Evolutionary conservation across 352 stramenopile species (phyloP).

Genomic region (Detonula confervacea): DNA sequence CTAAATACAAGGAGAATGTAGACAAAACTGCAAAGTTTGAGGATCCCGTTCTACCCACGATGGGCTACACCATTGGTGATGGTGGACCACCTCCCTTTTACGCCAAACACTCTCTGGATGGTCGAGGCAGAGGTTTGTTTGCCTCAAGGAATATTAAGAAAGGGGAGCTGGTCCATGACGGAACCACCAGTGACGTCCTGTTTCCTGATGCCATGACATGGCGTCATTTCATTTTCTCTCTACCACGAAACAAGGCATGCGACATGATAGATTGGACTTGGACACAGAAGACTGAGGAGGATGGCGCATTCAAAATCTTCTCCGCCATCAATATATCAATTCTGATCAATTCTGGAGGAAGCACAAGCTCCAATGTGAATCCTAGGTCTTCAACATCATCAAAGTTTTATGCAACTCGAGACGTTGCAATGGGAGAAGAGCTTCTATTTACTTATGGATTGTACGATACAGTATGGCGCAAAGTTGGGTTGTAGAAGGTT

Average conservation of each 20-base stretch:
- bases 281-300: slow-evolving; percentile 16
- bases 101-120: neutral
- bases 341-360: slow-evolving; percentile 25
- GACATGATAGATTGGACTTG: slow-evolving; percentile 35
- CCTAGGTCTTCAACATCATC: neutral
- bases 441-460: slow-evolving; percentile 31
- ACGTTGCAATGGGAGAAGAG: slow-evolving; percentile 36
- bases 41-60: slow-evolving; percentile 24
- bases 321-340: slow-evolving; percentile 19
- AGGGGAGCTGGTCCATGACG: slow-evolving; percentile 46
- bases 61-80: slow-evolving; percentile 25
- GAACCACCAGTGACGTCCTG: slow-evolving; percentile 13
- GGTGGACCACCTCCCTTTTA: slow-evolving; percentile 18
- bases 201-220: slow-evolving; percentile 21
- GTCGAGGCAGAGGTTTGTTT: slow-evolving; percentile 30
- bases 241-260: slow-evolving; percentile 29
- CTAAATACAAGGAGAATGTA: slow-evolving; percentile 15
- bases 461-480: slow-evolving; percentile 28
- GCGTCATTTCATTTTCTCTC: slow-evolving; percentile 27
- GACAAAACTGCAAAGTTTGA: slow-evolving; percentile 18
- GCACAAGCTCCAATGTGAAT: slow-evolving; percentile 12
- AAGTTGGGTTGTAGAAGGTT: slow-evolving; percentile 18
- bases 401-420: slow-evolving; percentile 21
- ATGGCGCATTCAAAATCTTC: slow-evolving; percentile 4
- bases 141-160: slow-evolving; percentile 20